phyloP scores from a whole-genome alignment of 345 rosid genomes.

The Aquilaria sinensis region DNA sequence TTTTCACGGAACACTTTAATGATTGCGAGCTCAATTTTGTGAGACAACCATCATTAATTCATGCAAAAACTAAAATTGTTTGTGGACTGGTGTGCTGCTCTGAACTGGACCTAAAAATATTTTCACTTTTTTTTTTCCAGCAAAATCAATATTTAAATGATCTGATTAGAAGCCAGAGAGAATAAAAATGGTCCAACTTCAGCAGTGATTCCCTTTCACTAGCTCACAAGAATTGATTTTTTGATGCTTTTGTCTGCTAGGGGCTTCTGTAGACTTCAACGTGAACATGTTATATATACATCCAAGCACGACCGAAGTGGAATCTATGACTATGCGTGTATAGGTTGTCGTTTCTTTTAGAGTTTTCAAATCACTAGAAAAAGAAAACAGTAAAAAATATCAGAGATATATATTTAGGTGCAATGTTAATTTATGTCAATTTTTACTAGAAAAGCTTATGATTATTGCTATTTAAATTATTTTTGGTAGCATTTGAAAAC shows the following conservation, averaged over 20 bases:
- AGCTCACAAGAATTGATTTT: conserved; percentile 5
- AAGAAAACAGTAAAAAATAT: no score
- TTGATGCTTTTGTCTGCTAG: neutral
- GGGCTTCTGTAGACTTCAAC: neutral
- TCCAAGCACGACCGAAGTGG: no score
- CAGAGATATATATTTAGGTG: no score
- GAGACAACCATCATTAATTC: conserved; percentile 34
- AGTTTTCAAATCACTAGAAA: no score
- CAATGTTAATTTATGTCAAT: no score
- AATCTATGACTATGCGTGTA: no score
- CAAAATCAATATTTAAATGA: conserved; percentile 15
- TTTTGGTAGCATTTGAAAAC: no score
- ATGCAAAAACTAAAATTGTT: conserved; percentile 11
- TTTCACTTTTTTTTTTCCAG: conserved; percentile 18
- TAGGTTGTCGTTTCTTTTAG: no score
- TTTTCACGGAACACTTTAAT: conserved; percentile 24
- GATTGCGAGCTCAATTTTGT: conserved; percentile 20
- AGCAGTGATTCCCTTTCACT: conserved; percentile 18
- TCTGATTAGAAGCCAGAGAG: conserved; percentile 28
- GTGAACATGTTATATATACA: neutral
- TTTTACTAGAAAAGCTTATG: no score
- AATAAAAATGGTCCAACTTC: conserved; percentile 15
- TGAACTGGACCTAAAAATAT: conserved; percentile 12
- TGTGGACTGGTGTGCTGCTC: neutral
- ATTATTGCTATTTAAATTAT: no score